These are phyloP conservation scores for Byssoonygena ceratinophila DNA, from an alignment of 2,329 filamentous ascomycete species.

Conservation along the genomic window DNA sequence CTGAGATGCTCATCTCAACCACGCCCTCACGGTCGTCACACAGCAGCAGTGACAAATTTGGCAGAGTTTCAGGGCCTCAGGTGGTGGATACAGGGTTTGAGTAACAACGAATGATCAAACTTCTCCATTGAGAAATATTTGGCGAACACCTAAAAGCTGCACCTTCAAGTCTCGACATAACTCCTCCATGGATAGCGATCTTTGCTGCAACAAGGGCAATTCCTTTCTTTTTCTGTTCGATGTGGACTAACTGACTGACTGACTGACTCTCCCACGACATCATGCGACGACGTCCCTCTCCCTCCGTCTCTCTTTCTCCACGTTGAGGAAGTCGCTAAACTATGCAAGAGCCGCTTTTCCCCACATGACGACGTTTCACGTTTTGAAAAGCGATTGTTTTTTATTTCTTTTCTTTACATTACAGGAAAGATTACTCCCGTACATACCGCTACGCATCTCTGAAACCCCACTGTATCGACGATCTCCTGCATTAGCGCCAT, in stretches of 20 bases:
- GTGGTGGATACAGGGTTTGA: background rate
- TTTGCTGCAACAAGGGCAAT: background rate
- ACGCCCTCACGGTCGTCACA: background rate
- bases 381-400: background rate
- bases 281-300: background rate
- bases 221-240: background rate
- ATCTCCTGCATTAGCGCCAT: constrained; percentile 8
- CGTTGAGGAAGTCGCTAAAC: background rate
- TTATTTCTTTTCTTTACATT: no score
- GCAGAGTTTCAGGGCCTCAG: background rate
- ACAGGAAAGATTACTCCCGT: no score
- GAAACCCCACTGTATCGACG: background rate
- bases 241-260: no score
- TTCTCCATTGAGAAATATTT: constrained; percentile 9
- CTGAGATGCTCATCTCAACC: background rate
- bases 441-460: background rate
- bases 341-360: background rate
- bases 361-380: constrained; percentile 4
- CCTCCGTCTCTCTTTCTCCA: background rate
- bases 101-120: background rate
- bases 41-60: background rate
- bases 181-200: background rate
- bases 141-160: background rate
- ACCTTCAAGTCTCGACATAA: background rate
- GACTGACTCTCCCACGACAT: background rate